Evolutionary conservation across 2,329 filamentous ascomycete genomes (phyloP).

Genomic region (Alternaria gaisen): DNA sequence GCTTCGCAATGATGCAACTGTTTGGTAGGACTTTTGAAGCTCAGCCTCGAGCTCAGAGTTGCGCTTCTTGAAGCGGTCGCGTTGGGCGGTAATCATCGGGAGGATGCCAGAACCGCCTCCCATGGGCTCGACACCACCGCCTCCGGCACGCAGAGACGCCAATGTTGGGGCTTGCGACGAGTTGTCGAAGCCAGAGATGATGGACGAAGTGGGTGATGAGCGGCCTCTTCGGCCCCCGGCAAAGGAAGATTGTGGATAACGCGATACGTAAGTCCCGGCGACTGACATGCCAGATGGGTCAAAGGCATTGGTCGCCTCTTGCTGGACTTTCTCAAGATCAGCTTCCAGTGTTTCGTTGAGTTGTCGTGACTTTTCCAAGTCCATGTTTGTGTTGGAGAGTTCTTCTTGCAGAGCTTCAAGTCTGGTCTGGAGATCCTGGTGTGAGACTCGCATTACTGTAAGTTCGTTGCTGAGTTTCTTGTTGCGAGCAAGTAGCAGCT

Average conservation of each 20-base stretch:
- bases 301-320: conserved; percentile 82
- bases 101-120: conserved; percentile 86
- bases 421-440: conserved; percentile 86
- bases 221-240: conserved; percentile 66
- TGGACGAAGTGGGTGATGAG: conserved; percentile 92
- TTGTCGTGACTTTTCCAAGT: conserved; percentile 83
- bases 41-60: conserved; percentile 91
- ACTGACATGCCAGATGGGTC: conserved; percentile 88
- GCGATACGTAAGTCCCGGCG: conserved; percentile 86
- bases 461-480: conserved; percentile 96
- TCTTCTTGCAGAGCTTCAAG: conserved; percentile 85
- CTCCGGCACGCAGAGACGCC: conserved; percentile 64
- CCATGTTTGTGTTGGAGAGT: conserved; percentile 80
- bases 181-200: conserved; percentile 91
- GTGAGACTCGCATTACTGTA: conserved; percentile 89
- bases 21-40: conserved; percentile 82
- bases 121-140: conserved; percentile 68
- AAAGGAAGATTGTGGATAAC: conserved; percentile 73
- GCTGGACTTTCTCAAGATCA: conserved; percentile 86
- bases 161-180: conserved; percentile 53
- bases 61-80: conserved; percentile 97
- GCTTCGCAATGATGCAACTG: conserved; percentile 84
- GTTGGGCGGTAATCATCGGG: conserved; percentile 97
- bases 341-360: conserved; percentile 91
- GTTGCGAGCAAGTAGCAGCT: conserved; percentile 89